Evolutionary conservation across 2,329 filamentous ascomycete genomes (phyloP).

Genomic region (Colletotrichum australisinense): DNA sequence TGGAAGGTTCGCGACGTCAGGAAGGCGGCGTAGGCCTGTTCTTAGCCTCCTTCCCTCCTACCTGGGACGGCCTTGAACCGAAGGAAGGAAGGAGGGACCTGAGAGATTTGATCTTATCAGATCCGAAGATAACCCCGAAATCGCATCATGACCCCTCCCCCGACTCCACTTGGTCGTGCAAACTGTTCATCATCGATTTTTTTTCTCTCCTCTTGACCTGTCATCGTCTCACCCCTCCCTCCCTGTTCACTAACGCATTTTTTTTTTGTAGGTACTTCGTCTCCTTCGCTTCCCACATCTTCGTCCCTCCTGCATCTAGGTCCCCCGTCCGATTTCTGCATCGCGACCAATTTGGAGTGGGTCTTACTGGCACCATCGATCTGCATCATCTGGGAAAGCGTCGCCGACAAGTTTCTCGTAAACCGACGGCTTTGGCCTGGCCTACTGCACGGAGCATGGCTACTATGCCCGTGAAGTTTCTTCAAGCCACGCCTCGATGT

Average conservation of each 20-base stretch:
- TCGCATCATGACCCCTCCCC: slow-evolving; percentile 27
- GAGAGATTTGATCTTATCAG: slow-evolving; percentile 60
- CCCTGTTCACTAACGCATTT: background rate
- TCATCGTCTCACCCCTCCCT: slow-evolving; percentile 1
- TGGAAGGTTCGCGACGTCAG: background rate
- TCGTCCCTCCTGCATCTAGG: slow-evolving; percentile 3
- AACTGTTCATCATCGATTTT: slow-evolving; percentile 12
- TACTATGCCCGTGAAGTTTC: background rate
- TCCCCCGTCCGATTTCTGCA: slow-evolving; percentile 18
- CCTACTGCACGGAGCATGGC: background rate
- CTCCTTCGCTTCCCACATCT: slow-evolving; percentile 11
- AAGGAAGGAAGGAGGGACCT: background rate
- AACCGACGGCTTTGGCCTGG: slow-evolving; percentile 18
- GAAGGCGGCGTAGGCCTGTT: background rate
- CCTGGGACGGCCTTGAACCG: background rate
- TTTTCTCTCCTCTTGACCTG: slow-evolving; percentile 3
- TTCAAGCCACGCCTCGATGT: background rate
- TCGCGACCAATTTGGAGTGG: slow-evolving; percentile 24
- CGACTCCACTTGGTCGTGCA: slow-evolving; percentile 20
- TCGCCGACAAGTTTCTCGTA: slow-evolving; percentile 30
- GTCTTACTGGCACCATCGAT: slow-evolving; percentile 18
- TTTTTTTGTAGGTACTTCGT: background rate
- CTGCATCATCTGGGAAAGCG: slow-evolving; percentile 9
- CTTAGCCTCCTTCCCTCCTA: background rate
- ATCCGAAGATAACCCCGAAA: slow-evolving; percentile 60